Conservation (phyloP, 495 filamentous ascomycete species). For the Melanomma pulvis-pyrius region DNA sequence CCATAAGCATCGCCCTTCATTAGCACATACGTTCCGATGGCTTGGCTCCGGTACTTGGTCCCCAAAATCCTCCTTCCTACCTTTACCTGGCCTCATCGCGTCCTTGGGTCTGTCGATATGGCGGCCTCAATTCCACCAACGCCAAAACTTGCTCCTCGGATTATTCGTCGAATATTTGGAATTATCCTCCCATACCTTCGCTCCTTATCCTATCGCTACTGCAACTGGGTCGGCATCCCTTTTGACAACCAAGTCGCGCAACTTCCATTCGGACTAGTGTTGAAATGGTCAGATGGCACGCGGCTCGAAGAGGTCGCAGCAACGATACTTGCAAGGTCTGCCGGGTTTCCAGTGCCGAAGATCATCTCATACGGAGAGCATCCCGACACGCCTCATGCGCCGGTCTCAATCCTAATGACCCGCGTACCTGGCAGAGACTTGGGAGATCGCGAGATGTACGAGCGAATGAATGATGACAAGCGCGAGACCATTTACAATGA, state of each 20-base stretch:
- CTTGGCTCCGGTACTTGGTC: conserved; percentile 10
- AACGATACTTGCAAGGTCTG: conserved; percentile 47
- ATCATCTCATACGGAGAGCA: conserved; percentile 51
- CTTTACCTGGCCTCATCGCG: conserved; percentile 16
- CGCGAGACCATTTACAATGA: conserved; percentile 7
- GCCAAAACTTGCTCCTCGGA: conserved; percentile 27
- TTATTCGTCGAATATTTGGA: conserved; percentile 33
- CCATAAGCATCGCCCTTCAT: not conserved
- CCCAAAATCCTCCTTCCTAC: conserved; percentile 9
- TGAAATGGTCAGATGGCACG: conserved; percentile 51
- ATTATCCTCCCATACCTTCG: conserved; percentile 8
- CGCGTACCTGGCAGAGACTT: conserved; percentile 43
- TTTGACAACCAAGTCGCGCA: conserved; percentile 43
- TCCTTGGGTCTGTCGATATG: conserved; percentile 11
- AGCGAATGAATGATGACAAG: conserved; percentile 37
- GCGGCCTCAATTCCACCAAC: conserved; percentile 36
- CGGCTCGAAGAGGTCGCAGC: conserved; percentile 48
- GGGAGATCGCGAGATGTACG: conserved; percentile 36
- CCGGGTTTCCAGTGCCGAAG: conserved; percentile 49
- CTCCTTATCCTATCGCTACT: conserved; percentile 42
- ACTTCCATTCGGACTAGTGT: conserved; percentile 42
- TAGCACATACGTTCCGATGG: not conserved
- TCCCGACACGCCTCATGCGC: conserved; percentile 43
- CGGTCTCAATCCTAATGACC: conserved; percentile 48
- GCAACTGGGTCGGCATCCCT: conserved; percentile 37